Base-by-base conservation (phyloP, 139 green algal genomes). In the Nannochloris sp. region DNA sequence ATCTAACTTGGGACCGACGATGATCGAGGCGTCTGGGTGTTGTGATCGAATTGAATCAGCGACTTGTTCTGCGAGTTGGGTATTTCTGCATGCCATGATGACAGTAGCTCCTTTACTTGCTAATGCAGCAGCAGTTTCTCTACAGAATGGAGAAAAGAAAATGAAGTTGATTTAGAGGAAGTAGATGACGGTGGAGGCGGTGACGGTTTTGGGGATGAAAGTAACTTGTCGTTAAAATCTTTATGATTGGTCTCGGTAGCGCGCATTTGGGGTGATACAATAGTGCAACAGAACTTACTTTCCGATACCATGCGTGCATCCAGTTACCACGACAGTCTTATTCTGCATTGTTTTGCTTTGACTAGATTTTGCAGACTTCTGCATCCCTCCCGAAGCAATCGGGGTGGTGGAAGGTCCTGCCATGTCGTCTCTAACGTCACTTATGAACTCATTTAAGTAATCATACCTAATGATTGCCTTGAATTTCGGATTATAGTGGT, bases 231-330 rank as follows among this genome's bases (percentile, higher is more conserved):
- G n/a, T n/a, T n/a, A n/a, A n/a, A n/a, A n/a, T n/a, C n/a, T n/a
- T n/a, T 3, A 12, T 9, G 7, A 23, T 31, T 54, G 2, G 5
- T 8, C 23, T 19, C 32, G 19, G 19, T 51, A 19, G 42, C 19
- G 42, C 42, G 19, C 19, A 51, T 51, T 51, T 51, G 19, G 19
- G 42, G 19, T 51, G 42, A 19, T 51, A 27, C 42, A 27, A 27
- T 51, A 19, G 42, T 19, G 19, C 19, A 19, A 51, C 19, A 19
- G 42, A 51, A 19, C 42, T 35, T 44, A 79, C 74, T 57, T 77
- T 33, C 76, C 76, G 30, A 83, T 78, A 3, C 76, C 76, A 10
- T 36, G 48, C 2, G 64, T 83, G 12, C 48, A 32, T 4, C 76
- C 76, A 6, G 76, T 83, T 0, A 83, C 60, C 10, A 83, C 31